These are phyloP conservation scores for Gossypioides kirkii DNA, from an alignment of 345 rosid genomes.

Conservation along the genomic window DNA sequence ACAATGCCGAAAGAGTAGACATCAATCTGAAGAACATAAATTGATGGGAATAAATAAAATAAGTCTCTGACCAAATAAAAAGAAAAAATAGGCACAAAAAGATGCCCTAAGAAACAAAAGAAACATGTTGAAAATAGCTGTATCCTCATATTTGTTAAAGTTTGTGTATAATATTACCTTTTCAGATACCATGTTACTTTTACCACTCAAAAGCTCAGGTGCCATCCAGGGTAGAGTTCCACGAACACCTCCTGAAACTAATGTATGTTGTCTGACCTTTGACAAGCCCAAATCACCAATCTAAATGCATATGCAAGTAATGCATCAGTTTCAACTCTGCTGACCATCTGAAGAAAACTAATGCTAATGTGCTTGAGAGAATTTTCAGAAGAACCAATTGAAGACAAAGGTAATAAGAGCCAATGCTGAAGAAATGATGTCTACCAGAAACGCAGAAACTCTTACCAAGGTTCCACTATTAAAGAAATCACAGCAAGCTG, in stretches of 20 bases:
- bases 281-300: conserved; percentile 96
- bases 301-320: conserved; percentile 31
- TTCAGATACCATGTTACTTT: conserved; percentile 94
- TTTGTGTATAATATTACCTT: conserved; percentile 45
- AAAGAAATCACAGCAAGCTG: conserved; percentile 9
- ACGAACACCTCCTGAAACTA: conserved; percentile 98
- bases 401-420: background rate
- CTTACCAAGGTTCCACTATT: background rate
- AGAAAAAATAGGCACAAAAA: background rate
- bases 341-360: background rate
- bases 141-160: background rate
- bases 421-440: conserved; percentile 1
- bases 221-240: conserved; percentile 99
- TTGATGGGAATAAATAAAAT: background rate
- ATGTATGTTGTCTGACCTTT: conserved; percentile 89
- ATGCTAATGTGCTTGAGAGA: background rate
- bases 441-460: conserved; percentile 8
- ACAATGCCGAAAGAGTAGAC: conserved; percentile 97
- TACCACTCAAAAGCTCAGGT: conserved; percentile 97
- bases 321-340: conserved; percentile 13
- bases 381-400: background rate
- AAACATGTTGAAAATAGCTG: conserved; percentile 7
- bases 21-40: conserved; percentile 58
- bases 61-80: background rate
- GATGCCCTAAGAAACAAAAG: background rate